phyloP scores from a whole-genome alignment of 2,329 filamentous ascomycete species.

The Epichloe elymi region DNA sequence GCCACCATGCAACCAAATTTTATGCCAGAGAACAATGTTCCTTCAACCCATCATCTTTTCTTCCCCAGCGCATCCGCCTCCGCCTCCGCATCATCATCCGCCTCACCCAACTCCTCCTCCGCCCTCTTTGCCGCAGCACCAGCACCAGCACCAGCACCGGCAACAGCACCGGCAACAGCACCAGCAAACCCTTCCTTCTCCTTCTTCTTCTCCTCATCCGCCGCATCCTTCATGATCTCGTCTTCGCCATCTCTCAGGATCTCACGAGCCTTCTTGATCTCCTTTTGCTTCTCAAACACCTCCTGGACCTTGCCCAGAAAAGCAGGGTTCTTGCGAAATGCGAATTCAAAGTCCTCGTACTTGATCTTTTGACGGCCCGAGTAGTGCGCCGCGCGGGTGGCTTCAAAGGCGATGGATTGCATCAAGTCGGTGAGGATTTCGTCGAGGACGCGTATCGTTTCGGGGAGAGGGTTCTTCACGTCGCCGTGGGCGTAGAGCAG shows the following conservation, averaged over 20 bases:
- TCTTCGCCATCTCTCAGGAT: slow-evolving; percentile 56
- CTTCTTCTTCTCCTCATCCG: slow-evolving; percentile 28
- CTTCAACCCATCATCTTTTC: slow-evolving; percentile 17
- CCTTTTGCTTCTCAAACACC: slow-evolving; percentile 75
- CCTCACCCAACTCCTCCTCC: slow-evolving; percentile 40
- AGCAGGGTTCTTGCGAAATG: slow-evolving; percentile 68
- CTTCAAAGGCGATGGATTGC: slow-evolving; percentile 83
- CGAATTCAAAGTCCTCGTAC: slow-evolving; percentile 94
- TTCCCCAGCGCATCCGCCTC: slow-evolving; percentile 27
- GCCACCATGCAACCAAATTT: background rate
- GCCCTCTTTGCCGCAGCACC: slow-evolving; percentile 12
- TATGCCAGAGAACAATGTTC: background rate
- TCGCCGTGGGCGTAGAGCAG: slow-evolving; percentile 75
- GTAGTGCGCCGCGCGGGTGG: slow-evolving; percentile 73
- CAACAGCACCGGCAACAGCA: slow-evolving; percentile 1
- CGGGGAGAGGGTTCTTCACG: slow-evolving; percentile 60
- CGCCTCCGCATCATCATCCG: slow-evolving; percentile 35
- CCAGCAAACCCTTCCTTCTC: slow-evolving; percentile 13
- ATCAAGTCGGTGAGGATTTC: slow-evolving; percentile 96
- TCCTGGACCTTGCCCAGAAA: slow-evolving; percentile 86
- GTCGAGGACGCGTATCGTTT: slow-evolving; percentile 78
- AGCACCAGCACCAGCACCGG: slow-evolving; percentile 1
- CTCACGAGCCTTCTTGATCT: slow-evolving; percentile 73
- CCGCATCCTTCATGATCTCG: slow-evolving; percentile 41
- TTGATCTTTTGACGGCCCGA: slow-evolving; percentile 92